phyloP scores from a whole-genome alignment of 495 filamentous ascomycete species.

The Ascodesmis nigricans region DNA sequence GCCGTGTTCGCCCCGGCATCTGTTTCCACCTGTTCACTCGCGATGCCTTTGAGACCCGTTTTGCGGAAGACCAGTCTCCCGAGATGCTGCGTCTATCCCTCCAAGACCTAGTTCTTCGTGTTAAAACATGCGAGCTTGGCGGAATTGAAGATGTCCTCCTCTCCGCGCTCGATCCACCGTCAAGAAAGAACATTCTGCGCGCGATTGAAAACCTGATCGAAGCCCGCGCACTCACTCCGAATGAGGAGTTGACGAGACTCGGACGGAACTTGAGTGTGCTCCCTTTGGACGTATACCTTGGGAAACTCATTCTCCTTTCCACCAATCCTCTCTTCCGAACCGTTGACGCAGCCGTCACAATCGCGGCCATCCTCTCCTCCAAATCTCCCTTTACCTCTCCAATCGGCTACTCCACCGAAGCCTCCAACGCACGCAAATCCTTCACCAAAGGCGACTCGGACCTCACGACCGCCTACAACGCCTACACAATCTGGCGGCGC shows the following conservation, averaged over 20 bases:
- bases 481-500: constrained; percentile 69
- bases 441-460: constrained; percentile 80
- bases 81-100: constrained; percentile 86
- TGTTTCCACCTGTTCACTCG: constrained; percentile 93
- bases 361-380: constrained; percentile 77
- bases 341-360: constrained; percentile 69
- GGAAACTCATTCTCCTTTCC: constrained; percentile 72
- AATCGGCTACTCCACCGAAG: constrained; percentile 58
- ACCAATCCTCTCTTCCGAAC: constrained; percentile 72
- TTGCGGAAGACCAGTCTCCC: constrained; percentile 78
- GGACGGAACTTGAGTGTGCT: constrained; percentile 69
- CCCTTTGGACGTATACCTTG: constrained; percentile 80
- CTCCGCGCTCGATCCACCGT: constrained; percentile 79
- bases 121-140: constrained; percentile 90
- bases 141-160: constrained; percentile 71
- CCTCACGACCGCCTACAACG: constrained; percentile 77
- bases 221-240: constrained; percentile 61
- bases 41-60: constrained; percentile 51
- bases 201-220: constrained; percentile 85
- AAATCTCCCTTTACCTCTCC: constrained; percentile 83
- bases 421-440: constrained; percentile 47
- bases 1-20: constrained; percentile 81
- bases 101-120: constrained; percentile 83
- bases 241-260: constrained; percentile 67
- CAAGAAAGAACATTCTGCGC: constrained; percentile 68